phyloP scores from a whole-genome alignment of 1,139 yeast genomes.

The Suhomyces chickasaworum region DNA sequence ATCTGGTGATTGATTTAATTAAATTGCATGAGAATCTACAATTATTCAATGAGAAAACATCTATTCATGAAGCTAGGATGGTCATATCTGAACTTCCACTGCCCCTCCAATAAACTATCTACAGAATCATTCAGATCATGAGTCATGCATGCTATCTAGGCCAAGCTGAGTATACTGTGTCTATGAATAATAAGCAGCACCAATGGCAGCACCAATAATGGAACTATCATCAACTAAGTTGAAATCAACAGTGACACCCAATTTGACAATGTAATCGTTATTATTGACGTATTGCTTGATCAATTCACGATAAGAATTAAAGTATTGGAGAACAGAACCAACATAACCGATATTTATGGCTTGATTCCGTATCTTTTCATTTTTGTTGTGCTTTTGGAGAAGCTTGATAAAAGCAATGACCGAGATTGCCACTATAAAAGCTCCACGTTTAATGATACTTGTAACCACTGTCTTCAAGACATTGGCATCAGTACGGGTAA shows the following conservation, averaged over 20 bases:
- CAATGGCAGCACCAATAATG: slow-evolving; percentile 51
- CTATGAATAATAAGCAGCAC: slow-evolving; percentile 40
- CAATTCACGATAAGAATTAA: slow-evolving; percentile 35
- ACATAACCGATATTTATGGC: slow-evolving; percentile 44
- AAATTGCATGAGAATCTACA: neutral
- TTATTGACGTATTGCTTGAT: slow-evolving; percentile 35
- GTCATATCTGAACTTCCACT: neutral
- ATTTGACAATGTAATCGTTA: slow-evolving; percentile 27
- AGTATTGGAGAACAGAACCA: slow-evolving; percentile 45
- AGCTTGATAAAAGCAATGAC: slow-evolving; percentile 41
- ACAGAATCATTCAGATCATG: slow-evolving; percentile 3
- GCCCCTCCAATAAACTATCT: neutral
- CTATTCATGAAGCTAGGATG: slow-evolving; percentile 1
- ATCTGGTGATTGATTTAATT: too few relatives aligned
- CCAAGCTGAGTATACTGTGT: neutral
- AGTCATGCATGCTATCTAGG: slow-evolving; percentile 10
- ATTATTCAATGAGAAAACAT: neutral
- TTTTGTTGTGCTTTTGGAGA: slow-evolving; percentile 32
- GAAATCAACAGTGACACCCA: slow-evolving; percentile 38
- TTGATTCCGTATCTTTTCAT: slow-evolving; percentile 17
- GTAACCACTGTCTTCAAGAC: slow-evolving; percentile 31
- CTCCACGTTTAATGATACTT: slow-evolving; percentile 40
- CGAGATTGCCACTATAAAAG: slow-evolving; percentile 43
- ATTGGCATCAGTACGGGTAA: slow-evolving; percentile 29
- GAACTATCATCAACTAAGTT: slow-evolving; percentile 46